Percentiles rank a stretch among this genome's conserved stretches.
Conservation (phyloP, 2,329 filamentous ascomycete genomes). For the Fusarium siculi region DNA sequence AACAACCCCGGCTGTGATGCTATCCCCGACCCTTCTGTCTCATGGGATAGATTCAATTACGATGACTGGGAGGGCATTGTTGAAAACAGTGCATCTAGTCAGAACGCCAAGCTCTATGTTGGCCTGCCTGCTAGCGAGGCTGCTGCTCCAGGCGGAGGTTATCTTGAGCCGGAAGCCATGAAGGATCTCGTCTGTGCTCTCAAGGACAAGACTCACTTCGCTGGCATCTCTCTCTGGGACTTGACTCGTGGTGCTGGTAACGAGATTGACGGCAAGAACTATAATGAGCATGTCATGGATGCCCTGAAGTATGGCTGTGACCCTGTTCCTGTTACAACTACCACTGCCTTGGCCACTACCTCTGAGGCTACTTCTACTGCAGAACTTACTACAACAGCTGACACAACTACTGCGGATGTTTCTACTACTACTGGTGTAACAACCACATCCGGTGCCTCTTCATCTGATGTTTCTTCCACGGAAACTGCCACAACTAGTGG, state of each 20-base stretch:
- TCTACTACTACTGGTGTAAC: background rate
- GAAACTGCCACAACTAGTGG: constrained; percentile 1
- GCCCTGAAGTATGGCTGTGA: constrained; percentile 53
- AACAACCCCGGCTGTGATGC: constrained; percentile 57
- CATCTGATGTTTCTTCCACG: constrained; percentile 2
- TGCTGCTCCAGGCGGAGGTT: constrained; percentile 46
- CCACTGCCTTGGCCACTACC: constrained; percentile 26
- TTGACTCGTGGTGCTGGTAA: constrained; percentile 50
- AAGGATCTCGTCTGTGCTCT: constrained; percentile 54
- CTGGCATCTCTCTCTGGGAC: constrained; percentile 61
- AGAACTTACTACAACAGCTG: constrained; percentile 10
- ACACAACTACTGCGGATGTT: constrained; percentile 10
- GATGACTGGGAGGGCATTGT: constrained; percentile 54
- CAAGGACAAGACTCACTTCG: constrained; percentile 53
- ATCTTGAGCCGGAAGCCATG: constrained; percentile 49
- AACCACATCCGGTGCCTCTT: background rate
- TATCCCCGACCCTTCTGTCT: constrained; percentile 44
- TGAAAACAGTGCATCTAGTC: constrained; percentile 48
- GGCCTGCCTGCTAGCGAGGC: constrained; percentile 52
- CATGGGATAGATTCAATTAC: constrained; percentile 54
- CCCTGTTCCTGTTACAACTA: constrained; percentile 40
- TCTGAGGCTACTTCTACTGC: constrained; percentile 18
- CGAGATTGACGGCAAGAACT: constrained; percentile 48
- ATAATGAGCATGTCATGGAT: constrained; percentile 51
- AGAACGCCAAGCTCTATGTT: constrained; percentile 57